Evolutionary conservation across 108 stramenopile genomes (phyloP).

Genomic region (Schizochytrium sp.): DNA sequence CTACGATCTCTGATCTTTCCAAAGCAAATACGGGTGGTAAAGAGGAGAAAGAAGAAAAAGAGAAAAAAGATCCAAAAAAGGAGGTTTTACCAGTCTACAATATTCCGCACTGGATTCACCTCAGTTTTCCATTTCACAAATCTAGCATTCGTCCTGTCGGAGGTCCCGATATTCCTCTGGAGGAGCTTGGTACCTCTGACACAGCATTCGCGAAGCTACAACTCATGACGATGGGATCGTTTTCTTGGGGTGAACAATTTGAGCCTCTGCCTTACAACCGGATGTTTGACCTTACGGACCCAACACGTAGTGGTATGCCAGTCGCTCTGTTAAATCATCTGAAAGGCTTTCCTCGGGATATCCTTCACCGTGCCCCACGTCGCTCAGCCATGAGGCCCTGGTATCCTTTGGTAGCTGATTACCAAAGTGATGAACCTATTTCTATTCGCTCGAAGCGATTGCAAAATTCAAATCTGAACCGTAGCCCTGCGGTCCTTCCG

Average conservation of each 20-base stretch:
- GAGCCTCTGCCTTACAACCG: constrained; percentile 26
- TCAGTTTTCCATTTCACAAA: constrained; percentile 65
- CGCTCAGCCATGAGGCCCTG: constrained; percentile 31
- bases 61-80: background rate
- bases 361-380: background rate
- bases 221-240: constrained; percentile 35
- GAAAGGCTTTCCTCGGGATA: background rate
- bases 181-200: constrained; percentile 24
- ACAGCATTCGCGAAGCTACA: background rate
- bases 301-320: constrained; percentile 11
- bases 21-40: too few species aligned
- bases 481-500: background rate
- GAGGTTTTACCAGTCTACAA: constrained; percentile 60
- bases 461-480: background rate
- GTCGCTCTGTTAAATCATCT: constrained; percentile 43
- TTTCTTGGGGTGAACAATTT: constrained; percentile 43
- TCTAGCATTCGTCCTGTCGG: background rate
- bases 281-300: constrained; percentile 58
- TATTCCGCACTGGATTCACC: constrained; percentile 78
- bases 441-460: too few species aligned
- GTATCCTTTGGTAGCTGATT: constrained; percentile 24
- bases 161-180: background rate
- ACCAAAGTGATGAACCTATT: background rate
- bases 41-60: too few species aligned
- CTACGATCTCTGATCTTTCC: background rate